These are phyloP conservation scores for Magnaporthiopsis poae DNA, from an alignment of 2,329 filamentous ascomycete species.

Conservation along the genomic window DNA sequence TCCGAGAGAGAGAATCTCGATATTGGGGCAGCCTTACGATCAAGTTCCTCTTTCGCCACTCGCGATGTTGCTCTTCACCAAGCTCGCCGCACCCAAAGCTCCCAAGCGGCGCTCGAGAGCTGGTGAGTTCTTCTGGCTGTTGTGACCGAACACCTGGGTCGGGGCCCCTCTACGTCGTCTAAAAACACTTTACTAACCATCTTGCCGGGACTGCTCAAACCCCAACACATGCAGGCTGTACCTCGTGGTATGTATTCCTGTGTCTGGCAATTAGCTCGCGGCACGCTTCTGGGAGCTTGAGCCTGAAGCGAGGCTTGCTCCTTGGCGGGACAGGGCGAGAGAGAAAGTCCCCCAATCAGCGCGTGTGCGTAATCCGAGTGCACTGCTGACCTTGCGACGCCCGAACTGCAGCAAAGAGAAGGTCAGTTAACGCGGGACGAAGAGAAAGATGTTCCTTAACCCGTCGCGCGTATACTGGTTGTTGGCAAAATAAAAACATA, in stretches of 20 bases:
- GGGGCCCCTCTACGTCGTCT: too few species aligned
- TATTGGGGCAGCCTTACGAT: not conserved
- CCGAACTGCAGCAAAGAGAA: conserved; percentile 36
- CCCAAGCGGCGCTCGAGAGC: conserved; percentile 47
- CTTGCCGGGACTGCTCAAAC: not conserved
- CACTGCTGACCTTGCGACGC: not conserved
- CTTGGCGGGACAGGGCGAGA: not conserved
- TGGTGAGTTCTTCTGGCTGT: conserved; percentile 29
- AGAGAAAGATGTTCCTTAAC: too few species aligned
- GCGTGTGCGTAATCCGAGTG: not conserved
- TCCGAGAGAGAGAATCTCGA: not conserved
- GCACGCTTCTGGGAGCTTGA: not conserved
- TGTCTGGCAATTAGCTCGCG: not conserved
- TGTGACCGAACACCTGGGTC: not conserved
- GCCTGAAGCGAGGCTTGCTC: not conserved
- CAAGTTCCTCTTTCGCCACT: not conserved
- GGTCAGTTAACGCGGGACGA: conserved; percentile 23
- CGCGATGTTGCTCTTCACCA: conserved; percentile 46
- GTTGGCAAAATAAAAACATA: not conserved
- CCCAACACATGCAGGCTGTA: conserved; percentile 28
- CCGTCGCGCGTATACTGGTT: too few species aligned
- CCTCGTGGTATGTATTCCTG: conserved; percentile 33
- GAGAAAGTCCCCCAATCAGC: not conserved
- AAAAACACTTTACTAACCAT: not conserved
- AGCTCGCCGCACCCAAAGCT: conserved; percentile 40